phyloP scores from a whole-genome alignment of 768 basidiomycete species.

The Mycena vulgaris region DNA sequence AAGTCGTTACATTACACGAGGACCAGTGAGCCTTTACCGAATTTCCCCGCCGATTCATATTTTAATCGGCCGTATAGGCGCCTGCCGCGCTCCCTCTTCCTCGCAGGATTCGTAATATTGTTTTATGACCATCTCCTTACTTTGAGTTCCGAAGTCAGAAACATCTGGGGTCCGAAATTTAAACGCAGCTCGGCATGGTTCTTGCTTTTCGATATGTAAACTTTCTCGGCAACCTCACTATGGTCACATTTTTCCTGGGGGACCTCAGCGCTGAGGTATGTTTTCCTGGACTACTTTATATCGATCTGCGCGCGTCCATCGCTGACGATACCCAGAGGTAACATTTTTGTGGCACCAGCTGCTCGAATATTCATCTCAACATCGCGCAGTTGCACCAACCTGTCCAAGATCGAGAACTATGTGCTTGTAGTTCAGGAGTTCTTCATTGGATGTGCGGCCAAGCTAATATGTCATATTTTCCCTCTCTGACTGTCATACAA shows the following conservation, averaged over 20 bases:
- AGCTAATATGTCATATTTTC: not conserved
- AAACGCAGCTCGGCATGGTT: slow-evolving; percentile 13
- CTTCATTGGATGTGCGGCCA: not conserved
- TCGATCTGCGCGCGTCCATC: not conserved
- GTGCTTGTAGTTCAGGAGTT: not conserved
- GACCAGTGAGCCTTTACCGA: not conserved
- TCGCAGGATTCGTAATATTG: not conserved
- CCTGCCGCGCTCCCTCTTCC: slow-evolving; percentile 1
- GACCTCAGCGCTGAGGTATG: not conserved
- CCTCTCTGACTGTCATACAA: not conserved
- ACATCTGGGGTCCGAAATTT: not conserved
- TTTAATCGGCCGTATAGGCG: not conserved
- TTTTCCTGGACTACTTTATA: no score
- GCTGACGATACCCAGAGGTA: not conserved
- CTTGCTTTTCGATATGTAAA: slow-evolving; percentile 1
- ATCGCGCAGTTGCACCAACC: not conserved
- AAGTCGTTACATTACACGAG: not conserved
- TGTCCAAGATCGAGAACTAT: not conserved
- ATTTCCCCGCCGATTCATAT: no score
- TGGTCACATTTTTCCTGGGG: not conserved
- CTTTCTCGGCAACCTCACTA: not conserved
- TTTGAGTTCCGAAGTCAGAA: not conserved
- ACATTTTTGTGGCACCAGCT: not conserved
- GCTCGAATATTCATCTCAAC: not conserved
- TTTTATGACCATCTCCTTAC: no score